A percentile compares a stretch with the other conserved stretches of the same genome.
phyloP scores from a whole-genome alignment of 2,329 filamentous ascomycete genomes.

The Fusarium mexicanum region DNA sequence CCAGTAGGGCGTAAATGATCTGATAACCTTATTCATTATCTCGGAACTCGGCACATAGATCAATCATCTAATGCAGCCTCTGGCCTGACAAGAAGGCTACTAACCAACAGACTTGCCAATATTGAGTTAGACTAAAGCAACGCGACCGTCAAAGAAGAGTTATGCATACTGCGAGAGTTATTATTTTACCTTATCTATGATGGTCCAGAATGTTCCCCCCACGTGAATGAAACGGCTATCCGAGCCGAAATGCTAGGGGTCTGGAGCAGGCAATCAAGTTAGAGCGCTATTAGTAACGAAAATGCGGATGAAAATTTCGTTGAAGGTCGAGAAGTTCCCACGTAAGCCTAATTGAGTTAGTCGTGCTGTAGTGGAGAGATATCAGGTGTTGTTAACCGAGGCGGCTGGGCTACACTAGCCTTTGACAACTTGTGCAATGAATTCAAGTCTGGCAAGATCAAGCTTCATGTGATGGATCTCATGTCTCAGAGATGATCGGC shows the following conservation, averaged over 20 bases:
- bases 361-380: background rate
- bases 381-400: background rate
- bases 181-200: background rate
- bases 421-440: too few relatives aligned
- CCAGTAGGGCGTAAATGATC: background rate
- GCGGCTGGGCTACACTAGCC: background rate
- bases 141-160: background rate
- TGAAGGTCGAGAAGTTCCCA: background rate
- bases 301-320: background rate
- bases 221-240: background rate
- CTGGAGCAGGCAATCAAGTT: background rate
- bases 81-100: background rate
- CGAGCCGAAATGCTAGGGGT: background rate
- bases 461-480: background rate
- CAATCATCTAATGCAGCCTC: background rate
- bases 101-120: background rate
- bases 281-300: background rate
- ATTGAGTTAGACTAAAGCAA: too few relatives aligned
- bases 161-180: slow-evolving; percentile 3
- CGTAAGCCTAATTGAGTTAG: background rate
- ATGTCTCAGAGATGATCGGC: background rate
- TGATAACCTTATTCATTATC: slow-evolving; percentile 1
- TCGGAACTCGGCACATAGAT: slow-evolving; percentile 2
- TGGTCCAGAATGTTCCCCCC: background rate
- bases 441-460: background rate